Percentiles rank a stretch among this genome's conserved stretches.
phyloP scores from a whole-genome alignment of 2,329 filamentous ascomycete genomes.

The Cercospora nicotianae region DNA sequence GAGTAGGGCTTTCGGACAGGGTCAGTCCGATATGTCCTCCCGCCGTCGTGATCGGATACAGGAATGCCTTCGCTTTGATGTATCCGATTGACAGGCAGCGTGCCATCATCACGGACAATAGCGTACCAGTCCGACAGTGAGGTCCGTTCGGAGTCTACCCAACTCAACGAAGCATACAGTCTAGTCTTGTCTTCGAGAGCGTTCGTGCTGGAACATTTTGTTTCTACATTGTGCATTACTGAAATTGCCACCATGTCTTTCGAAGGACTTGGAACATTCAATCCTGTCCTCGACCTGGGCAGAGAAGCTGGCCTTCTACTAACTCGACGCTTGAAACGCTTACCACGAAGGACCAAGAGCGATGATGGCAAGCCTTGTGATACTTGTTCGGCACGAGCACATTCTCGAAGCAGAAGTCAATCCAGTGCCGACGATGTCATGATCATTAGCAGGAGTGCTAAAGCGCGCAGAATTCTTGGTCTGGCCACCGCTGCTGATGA shows the following conservation, averaged over 20 bases:
- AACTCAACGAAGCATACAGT: neutral
- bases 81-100: neutral
- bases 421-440: neutral
- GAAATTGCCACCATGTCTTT: neutral
- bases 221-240: neutral
- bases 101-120: neutral
- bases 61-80: neutral
- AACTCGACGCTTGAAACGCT: neutral
- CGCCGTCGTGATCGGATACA: neutral
- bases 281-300: neutral
- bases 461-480: neutral
- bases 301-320: neutral
- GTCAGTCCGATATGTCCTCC: neutral
- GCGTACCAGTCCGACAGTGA: neutral
- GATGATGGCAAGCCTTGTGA: neutral
- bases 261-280: neutral
- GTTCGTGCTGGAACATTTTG: neutral
- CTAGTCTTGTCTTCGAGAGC: neutral
- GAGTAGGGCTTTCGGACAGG: neutral
- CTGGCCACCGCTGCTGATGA: neutral
- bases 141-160: neutral
- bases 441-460: neutral
- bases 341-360: neutral
- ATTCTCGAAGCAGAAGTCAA: neutral
- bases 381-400: neutral